Base-by-base conservation (phyloP, 192 early-diverging fungal genomes). In the Backusella australiensis region DNA sequence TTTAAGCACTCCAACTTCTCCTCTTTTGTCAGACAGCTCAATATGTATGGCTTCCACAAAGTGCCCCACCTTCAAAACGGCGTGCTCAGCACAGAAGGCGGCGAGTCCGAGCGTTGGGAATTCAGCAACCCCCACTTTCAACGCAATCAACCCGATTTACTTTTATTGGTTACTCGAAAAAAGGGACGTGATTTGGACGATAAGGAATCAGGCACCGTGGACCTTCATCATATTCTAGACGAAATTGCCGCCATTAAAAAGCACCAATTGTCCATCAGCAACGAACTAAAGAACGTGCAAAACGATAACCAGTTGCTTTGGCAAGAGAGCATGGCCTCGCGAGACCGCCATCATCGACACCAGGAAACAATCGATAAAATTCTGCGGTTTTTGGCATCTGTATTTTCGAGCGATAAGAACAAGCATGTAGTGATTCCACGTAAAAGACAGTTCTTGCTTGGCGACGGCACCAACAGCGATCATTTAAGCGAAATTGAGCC, bases 21-120 rank as follows among this genome's bases (percentile, higher is more conserved):
- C 14, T 91, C 89, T 32, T 97, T 96, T 89, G 95, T 96, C 3
- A 90, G 95, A 32, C 96, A 97, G 80, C 86, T 96, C 6, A 97
- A 97, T 80, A 92, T 96, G 93, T 97, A 99, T 78, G 98, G 96
- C 15, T 99, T 99, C 76, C 96, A 97, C 85, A 99, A 99, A 75
- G 91, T 97, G 7, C 96, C 95, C 6, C 94, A 97, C 81, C 77
- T 97, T 9, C 93, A 96, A 70, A 92, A 96, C 42, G 97, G 96
- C 34, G 93, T 94, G 1, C 87, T 97, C 21, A 88, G 90, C 8
- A 82, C 91, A 2, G 92, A 93, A 19, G 85, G 87, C 0, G 46
- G 46, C 26, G 87, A 88, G 23, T 87, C 94, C 0, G 97, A 98
- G 77, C 88, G 89, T 67, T 96, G 91, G 92, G 96, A 98, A 83